Percentiles rank a stretch among this genome's conserved stretches.
These are phyloP conservation scores for Ensete glaucum DNA, from an alignment of 176 grass and related monocot species.

Conservation along the genomic window DNA sequence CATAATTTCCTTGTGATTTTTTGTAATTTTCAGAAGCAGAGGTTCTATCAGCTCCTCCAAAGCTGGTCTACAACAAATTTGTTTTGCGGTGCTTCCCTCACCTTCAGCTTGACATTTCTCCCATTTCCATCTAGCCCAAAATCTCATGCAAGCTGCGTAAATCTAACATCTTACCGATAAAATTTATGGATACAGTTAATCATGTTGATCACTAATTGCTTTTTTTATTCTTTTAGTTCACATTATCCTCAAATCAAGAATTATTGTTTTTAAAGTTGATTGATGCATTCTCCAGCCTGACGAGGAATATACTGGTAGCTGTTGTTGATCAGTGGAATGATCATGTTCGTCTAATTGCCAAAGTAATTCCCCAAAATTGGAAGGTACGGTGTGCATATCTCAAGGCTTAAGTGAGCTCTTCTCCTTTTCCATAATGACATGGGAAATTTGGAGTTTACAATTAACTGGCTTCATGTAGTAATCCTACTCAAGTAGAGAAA, in stretches of 20 bases:
- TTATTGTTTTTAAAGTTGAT: background rate
- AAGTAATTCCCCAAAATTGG: conserved; percentile 88
- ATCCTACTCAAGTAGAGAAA: too few relatives aligned
- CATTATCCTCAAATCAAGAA: background rate
- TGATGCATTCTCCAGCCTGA: conserved; percentile 39
- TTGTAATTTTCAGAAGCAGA: conserved; percentile 57
- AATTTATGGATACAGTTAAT: background rate
- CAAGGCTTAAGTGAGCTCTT: conserved; percentile 2
- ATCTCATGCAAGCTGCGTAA: background rate
- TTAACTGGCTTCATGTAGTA: too few relatives aligned
- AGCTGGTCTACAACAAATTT: conserved; percentile 89
- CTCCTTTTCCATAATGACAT: background rate
- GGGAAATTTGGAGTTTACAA: too few relatives aligned
- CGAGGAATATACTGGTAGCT: conserved; percentile 62
- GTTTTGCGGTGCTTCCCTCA: conserved; percentile 53
- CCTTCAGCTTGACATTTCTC: background rate
- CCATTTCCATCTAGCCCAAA: conserved; percentile 5
- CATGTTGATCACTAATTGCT: background rate
- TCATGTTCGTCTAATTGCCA: conserved; percentile 65
- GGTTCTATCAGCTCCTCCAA: conserved; percentile 93
- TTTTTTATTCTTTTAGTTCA: background rate
- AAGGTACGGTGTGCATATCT: conserved; percentile 44
- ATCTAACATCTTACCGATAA: background rate
- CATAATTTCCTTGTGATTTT: background rate
- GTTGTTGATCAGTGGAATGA: conserved; percentile 77